Evolutionary conservation across 1,139 yeast species (phyloP).

Genomic region (Pichia sp.): DNA sequence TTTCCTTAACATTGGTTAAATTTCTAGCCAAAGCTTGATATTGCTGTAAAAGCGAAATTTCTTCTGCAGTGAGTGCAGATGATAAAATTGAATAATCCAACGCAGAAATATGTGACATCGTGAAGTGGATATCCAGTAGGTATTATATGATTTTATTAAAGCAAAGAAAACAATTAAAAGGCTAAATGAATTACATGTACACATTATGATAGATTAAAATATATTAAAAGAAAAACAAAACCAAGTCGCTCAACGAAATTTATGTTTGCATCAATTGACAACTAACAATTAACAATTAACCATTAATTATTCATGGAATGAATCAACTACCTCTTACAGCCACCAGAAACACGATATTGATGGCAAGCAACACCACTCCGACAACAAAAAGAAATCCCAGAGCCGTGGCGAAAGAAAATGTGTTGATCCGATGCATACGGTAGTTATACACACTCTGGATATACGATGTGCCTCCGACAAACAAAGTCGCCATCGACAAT

Average conservation of each 20-base stretch:
- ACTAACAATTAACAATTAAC: too few relatives aligned
- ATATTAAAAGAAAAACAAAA: background rate
- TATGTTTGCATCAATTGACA: too few relatives aligned
- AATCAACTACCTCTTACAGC: conserved; percentile 5
- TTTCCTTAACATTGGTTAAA: conserved; percentile 27
- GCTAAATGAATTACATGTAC: too few relatives aligned
- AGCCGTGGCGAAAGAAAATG: conserved; percentile 37
- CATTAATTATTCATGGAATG: too few relatives aligned
- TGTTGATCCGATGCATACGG: conserved; percentile 38
- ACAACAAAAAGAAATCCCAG: conserved; percentile 36
- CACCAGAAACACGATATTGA: conserved; percentile 31
- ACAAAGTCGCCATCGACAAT: conserved; percentile 37
- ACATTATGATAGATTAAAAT: too few relatives aligned
- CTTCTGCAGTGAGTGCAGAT: conserved; percentile 10
- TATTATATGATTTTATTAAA: background rate
- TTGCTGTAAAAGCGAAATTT: conserved; percentile 30
- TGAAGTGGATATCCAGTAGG: background rate
- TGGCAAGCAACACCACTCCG: conserved; percentile 38
- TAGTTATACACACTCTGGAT: conserved; percentile 42
- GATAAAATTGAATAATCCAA: conserved; percentile 9
- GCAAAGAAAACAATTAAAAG: background rate
- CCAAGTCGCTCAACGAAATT: background rate
- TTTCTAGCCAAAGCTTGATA: conserved; percentile 44
- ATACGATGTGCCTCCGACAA: conserved; percentile 41
- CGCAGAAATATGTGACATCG: conserved; percentile 10